phyloP scores from a whole-genome alignment of 1,139 yeast genomes.

The Arxiozyma slooffiae region DNA sequence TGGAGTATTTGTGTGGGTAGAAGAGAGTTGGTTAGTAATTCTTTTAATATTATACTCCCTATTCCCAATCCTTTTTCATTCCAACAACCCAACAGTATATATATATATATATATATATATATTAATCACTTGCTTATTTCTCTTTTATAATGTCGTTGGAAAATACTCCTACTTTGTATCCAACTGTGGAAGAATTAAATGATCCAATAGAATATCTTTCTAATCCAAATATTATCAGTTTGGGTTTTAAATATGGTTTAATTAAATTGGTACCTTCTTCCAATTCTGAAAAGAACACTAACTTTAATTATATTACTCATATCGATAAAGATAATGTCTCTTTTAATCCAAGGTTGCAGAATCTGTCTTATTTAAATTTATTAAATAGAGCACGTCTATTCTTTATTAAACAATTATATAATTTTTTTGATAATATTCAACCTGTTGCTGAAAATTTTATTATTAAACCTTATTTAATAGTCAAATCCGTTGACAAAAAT shows the following conservation, averaged over 20 bases:
- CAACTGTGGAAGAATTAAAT: constrained; percentile 44
- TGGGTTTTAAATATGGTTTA: constrained; percentile 56
- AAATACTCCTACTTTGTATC: constrained; percentile 48
- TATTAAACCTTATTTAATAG: background rate
- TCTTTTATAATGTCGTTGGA: constrained; percentile 8
- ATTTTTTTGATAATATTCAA: constrained; percentile 33
- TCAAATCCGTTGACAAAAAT: background rate
- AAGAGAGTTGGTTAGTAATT: background rate
- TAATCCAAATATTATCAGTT: constrained; percentile 37
- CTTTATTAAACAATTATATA: constrained; percentile 50
- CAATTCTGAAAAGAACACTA: constrained; percentile 7
- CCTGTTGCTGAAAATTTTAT: background rate
- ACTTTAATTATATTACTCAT: constrained; percentile 46
- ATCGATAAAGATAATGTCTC: constrained; percentile 42
- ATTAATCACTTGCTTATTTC: too few relatives aligned
- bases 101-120: background rate
- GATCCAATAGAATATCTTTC: constrained; percentile 57
- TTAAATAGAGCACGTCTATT: constrained; percentile 52
- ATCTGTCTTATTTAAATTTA: constrained; percentile 52
- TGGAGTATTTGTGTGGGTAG: constrained; percentile 41
- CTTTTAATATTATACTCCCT: background rate
- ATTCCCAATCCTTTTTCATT: too few relatives aligned
- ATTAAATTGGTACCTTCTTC: constrained; percentile 57
- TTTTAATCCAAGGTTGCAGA: constrained; percentile 59
- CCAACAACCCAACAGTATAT: too few relatives aligned